A percentile compares a stretch with the other conserved stretches of the same genome.
Conservation (phyloP, 805 yeast genomes). For the Candida qinlingensis region DNA sequence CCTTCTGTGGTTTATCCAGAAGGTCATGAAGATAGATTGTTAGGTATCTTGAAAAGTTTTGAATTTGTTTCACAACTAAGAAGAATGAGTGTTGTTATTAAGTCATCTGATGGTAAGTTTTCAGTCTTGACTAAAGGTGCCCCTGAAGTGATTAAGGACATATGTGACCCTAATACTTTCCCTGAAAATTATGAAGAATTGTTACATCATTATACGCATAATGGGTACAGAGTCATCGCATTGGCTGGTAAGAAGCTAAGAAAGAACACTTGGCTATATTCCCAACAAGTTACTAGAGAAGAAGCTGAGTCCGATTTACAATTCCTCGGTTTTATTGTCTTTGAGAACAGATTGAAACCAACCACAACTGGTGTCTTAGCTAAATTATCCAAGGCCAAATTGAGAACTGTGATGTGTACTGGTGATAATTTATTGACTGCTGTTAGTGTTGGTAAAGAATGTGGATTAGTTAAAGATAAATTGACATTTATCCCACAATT, state of each 20-base stretch:
- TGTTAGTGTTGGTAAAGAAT: constrained; percentile 84
- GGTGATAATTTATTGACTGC: constrained; percentile 97
- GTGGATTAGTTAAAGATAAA: constrained; percentile 52
- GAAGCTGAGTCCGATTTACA: constrained; percentile 62
- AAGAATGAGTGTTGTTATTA: constrained; percentile 82
- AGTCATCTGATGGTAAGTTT: constrained; percentile 35
- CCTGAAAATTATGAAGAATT: constrained; percentile 73
- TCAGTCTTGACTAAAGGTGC: constrained; percentile 87
- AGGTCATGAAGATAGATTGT: constrained; percentile 31
- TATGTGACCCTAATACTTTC: constrained; percentile 66
- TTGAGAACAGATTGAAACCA: constrained; percentile 83
- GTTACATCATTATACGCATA: constrained; percentile 81
- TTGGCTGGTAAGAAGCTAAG: constrained; percentile 64
- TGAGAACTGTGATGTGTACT: constrained; percentile 92
- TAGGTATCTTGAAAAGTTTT: constrained; percentile 51
- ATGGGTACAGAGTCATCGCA: constrained; percentile 93
- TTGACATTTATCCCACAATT: constrained; percentile 61
- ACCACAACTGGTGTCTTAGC: constrained; percentile 58
- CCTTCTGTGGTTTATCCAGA: constrained; percentile 49
- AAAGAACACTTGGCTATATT: constrained; percentile 41
- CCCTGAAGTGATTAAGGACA: constrained; percentile 83
- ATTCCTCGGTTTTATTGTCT: constrained; percentile 84
- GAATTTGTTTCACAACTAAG: constrained; percentile 84
- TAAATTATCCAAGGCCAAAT: constrained; percentile 57
- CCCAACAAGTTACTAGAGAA: constrained; percentile 51